Conservation (phyloP, 345 rosid species). For the Ceriops tagal region DNA sequence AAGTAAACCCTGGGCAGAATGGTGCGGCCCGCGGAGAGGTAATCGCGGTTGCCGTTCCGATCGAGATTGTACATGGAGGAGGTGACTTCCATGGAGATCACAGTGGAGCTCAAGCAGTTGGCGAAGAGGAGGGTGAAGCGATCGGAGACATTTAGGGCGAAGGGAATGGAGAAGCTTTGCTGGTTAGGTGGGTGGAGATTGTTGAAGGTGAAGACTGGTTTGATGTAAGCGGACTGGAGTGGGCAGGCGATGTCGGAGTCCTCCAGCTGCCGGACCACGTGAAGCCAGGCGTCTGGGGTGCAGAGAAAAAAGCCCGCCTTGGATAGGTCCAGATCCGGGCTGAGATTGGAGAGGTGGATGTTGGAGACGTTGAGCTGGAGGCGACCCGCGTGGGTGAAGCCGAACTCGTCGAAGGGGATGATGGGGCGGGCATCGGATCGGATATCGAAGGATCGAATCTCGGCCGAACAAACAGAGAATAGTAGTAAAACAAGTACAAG, state of each 20-base stretch:
- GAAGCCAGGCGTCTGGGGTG: constrained; percentile 80
- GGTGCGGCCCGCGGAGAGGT: constrained; percentile 81
- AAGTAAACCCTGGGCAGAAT: constrained; percentile 76
- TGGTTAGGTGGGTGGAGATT: constrained; percentile 28
- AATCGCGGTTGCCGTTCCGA: constrained; percentile 56
- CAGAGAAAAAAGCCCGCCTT: constrained; percentile 90
- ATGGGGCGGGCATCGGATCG: constrained; percentile 66
- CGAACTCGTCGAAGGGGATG: constrained; percentile 85
- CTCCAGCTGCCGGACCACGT: constrained; percentile 68
- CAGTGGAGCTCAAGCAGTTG: constrained; percentile 61
- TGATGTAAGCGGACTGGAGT: constrained; percentile 58
- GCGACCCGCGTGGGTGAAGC: constrained; percentile 78
- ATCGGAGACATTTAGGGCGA: constrained; percentile 50
- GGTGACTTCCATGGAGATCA: constrained; percentile 65
- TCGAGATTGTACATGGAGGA: constrained; percentile 92
- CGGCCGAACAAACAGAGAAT: constrained; percentile 39
- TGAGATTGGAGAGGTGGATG: constrained; percentile 47
- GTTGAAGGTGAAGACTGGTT: constrained; percentile 60
- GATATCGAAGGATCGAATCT: constrained; percentile 69
- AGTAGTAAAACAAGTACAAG: constrained; percentile 12
- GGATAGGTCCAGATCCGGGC: constrained; percentile 59
- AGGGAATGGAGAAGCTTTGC: constrained; percentile 17
- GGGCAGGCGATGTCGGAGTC: constrained; percentile 74
- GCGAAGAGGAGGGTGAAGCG: constrained; percentile 81
- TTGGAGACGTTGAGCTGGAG: constrained; percentile 70